Percentiles rank a stretch among this genome's conserved stretches.
phyloP scores from a whole-genome alignment of 2,329 filamentous ascomycete species.

The Parastagonospora nodorum region DNA sequence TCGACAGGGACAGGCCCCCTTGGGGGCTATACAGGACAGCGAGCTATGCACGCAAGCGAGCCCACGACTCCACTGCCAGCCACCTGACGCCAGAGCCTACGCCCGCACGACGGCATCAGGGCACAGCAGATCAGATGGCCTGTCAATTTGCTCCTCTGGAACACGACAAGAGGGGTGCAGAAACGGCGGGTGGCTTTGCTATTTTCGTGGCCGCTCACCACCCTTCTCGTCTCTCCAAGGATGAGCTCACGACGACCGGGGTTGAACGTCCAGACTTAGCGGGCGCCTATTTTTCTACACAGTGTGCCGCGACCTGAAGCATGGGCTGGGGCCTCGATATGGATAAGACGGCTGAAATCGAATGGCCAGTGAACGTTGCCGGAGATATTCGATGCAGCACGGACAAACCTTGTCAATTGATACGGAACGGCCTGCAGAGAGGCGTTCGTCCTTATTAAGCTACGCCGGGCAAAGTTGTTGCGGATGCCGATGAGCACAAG shows the following conservation, averaged over 20 bases:
- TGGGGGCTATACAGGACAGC: conserved; percentile 8
- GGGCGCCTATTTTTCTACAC: conserved; percentile 43
- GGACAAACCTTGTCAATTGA: conserved; percentile 26
- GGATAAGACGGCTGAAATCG: conserved; percentile 42
- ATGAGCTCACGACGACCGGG: conserved; percentile 16
- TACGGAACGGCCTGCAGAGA: conserved; percentile 28
- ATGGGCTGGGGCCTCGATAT: conserved; percentile 44
- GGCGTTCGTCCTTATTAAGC: conserved; percentile 29
- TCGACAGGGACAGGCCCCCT: conserved; percentile 26
- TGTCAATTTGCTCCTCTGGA: conserved; percentile 13
- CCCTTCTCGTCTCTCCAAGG: conserved; percentile 7
- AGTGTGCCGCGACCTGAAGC: conserved; percentile 31
- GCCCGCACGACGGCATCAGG: conserved; percentile 18
- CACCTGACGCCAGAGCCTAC: conserved; percentile 31
- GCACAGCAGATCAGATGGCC: conserved; percentile 24
- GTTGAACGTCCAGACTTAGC: conserved; percentile 36
- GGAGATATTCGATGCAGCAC: conserved; percentile 39
- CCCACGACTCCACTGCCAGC: conserved; percentile 28
- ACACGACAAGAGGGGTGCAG: conserved; percentile 13
- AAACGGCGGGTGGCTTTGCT: conserved; percentile 17
- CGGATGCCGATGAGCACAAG: conserved; percentile 18
- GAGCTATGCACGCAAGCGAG: conserved; percentile 43
- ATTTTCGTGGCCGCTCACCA: conserved; percentile 20
- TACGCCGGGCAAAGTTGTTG: conserved; percentile 18
- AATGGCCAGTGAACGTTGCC: conserved; percentile 36